Evolutionary conservation across 768 basidiomycete genomes (phyloP), one percentile per base, ranked within the genome.

Genomic region (Fomitopsis pulvina): DNA sequence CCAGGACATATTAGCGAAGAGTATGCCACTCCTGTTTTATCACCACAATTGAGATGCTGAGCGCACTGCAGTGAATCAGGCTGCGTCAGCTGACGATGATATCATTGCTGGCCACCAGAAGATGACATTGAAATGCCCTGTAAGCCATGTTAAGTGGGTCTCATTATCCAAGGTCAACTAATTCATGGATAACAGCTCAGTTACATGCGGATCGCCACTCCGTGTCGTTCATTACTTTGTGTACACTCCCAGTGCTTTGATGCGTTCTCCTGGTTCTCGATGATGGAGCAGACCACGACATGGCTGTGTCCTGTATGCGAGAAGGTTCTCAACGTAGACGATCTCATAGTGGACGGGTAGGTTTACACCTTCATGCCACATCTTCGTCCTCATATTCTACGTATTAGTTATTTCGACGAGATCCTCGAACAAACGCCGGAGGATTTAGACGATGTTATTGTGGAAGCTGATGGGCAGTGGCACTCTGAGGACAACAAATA

Each of bases 251-350:
- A 93, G 58, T 99, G 96, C 65, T 99, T 98, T 67, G 96, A 99
- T 66, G 93, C 93, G 0, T 76, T 75, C 16, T 91, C 88, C 34
- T 99, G 93, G 93, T 91, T 87, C 61, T 85, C 85, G 4, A 82
- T 95, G 64, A 98, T 96, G 81, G 90, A 95, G 61, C 85, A 91
- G 68, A 97, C 93, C 8, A 96, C 95, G 2, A 93, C 92, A 26
- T 99, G 90, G 87, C 66, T 86, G 41, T 98, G 96, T 67, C 95
- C 96, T 24, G 86, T 92, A 38, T 98, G 96, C 67, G 90, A 92
- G 64, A 83, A 80, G 60, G 70, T 75, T 41, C 66, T 99, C 47
- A 80, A 84, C 55, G 70, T 80, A 18, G 85, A 86, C 28, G 91
- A 97, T 52, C 70, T 99, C 29, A 85, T 96, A 30, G 76, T 95